These are phyloP conservation scores for Nakaseomyces nivariensis DNA, from an alignment of 1,139 yeast genomes.

Conservation along the genomic window DNA sequence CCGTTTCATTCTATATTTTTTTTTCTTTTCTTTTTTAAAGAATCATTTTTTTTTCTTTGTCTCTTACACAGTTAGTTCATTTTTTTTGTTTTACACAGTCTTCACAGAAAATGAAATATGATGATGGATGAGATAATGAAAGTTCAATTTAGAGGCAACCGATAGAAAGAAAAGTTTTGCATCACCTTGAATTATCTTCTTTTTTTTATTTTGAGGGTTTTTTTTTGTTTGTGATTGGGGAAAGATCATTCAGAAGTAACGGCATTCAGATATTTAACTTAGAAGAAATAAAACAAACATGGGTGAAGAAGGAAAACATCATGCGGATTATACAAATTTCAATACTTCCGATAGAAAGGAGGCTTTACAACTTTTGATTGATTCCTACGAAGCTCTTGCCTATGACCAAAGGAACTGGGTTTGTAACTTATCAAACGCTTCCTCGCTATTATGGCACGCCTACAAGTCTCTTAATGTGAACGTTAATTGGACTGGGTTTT, in stretches of 20 bases:
- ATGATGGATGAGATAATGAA: no score
- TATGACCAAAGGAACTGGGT: constrained; percentile 71
- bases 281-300: no score
- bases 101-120: no score
- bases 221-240: no score
- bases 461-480: constrained; percentile 48
- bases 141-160: no score
- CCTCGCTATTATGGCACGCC: constrained; percentile 82
- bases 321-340: constrained; percentile 60
- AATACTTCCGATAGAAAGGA: constrained; percentile 39
- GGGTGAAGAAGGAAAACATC: constrained; percentile 30
- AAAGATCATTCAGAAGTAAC: no score
- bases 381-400: constrained; percentile 56
- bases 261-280: no score
- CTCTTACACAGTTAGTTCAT: not conserved
- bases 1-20: constrained; percentile 43
- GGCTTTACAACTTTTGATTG: constrained; percentile 47
- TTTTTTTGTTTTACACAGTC: not conserved
- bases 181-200: no score
- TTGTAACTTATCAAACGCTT: constrained; percentile 74
- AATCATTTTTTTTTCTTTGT: not conserved
- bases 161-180: no score
- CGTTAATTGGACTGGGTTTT: constrained; percentile 94
- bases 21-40: constrained; percentile 5
- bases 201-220: no score